A percentile compares a stretch with the other conserved stretches of the same genome.
Evolutionary conservation across 2,329 filamentous ascomycete species (phyloP).

Genomic region (Trichophyton simii): DNA sequence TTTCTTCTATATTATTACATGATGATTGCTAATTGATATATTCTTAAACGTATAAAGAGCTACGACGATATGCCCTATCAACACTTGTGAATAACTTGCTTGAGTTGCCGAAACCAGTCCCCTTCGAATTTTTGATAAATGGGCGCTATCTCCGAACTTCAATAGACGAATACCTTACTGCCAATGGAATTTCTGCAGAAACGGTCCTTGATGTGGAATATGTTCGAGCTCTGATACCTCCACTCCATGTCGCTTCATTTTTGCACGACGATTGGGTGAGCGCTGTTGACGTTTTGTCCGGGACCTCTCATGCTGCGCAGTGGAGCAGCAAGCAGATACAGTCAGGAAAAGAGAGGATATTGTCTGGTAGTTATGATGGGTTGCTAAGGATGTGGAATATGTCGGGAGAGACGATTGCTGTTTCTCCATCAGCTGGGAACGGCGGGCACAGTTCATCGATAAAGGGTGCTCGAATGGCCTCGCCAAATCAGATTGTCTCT

Average conservation of each 20-base stretch:
- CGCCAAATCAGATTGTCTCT: constrained; percentile 65
- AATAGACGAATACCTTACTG: constrained; percentile 77
- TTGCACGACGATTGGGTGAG: constrained; percentile 98
- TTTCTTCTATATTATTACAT: neutral
- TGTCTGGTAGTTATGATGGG: constrained; percentile 93
- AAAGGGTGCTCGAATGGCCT: constrained; percentile 74
- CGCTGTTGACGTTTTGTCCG: constrained; percentile 67
- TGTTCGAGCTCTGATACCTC: constrained; percentile 79
- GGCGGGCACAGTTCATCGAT: constrained; percentile 66
- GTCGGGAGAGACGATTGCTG: constrained; percentile 72
- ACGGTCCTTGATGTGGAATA: constrained; percentile 82
- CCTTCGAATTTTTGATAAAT: constrained; percentile 86
- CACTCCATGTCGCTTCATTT: constrained; percentile 78
- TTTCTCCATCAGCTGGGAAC: constrained; percentile 51
- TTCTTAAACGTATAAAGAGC: constrained; percentile 24
- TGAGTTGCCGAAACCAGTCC: constrained; percentile 39
- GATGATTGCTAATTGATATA: constrained; percentile 12
- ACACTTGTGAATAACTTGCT: constrained; percentile 52
- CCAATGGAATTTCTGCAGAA: constrained; percentile 79
- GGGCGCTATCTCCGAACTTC: constrained; percentile 81
- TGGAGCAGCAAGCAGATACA: constrained; percentile 40
- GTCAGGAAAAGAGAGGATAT: constrained; percentile 54
- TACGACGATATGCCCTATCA: constrained; percentile 48
- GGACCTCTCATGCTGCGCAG: constrained; percentile 47
- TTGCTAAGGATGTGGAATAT: constrained; percentile 79